Base-by-base conservation (phyloP, 2,329 filamentous ascomycete species). In the Thelonectria olida region DNA sequence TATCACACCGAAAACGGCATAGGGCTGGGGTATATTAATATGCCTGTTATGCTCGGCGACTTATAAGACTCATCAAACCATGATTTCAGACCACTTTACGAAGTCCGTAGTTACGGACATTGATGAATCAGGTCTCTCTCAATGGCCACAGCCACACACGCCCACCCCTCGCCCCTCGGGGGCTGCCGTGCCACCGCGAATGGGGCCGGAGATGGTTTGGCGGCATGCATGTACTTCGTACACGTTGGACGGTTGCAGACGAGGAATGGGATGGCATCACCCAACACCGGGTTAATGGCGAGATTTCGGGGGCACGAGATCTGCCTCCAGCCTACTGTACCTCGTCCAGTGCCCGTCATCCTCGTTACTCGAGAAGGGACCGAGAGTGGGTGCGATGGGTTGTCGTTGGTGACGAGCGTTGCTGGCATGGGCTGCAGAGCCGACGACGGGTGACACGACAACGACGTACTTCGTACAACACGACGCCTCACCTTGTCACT, bases 281-380 rank as follows among this genome's bases (percentile, higher is more conserved):
- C 52, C 62, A 63, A 64, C 60, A 54, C 50, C 62, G 51, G 63
- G 54, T 62, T 38, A 48, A 69, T 67, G 66, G 62, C 36, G 62
- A 69, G 66, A 69, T 67, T 55, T 54, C 50, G 47, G 59, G 41
- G 31, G 56, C 54, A 52, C 58, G 54, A 64, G 65, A 67, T 57
- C 58, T 48, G 47, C 52, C 20, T n/a, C 19, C 34, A 56, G 53
- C 53, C 22, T 41, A 31, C 28, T 6, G 28, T 8, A 31, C 28
- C 19, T 23, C 20, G 41, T 19, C 19, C 41, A 20, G n/a, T 20
- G 44, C 13, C 28, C 28, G 31, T 39, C 55, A 48, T 58, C 41
- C 27, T 58, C 38, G 39, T 31, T 19, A 31, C 41, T 47, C 20
- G 38, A 53, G 39, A 19, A 22, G 17, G 36, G 39, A 15, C 36